Conservation (phyloP, 2,329 filamentous ascomycete genomes). For the Teratosphaeria gauchensis region DNA sequence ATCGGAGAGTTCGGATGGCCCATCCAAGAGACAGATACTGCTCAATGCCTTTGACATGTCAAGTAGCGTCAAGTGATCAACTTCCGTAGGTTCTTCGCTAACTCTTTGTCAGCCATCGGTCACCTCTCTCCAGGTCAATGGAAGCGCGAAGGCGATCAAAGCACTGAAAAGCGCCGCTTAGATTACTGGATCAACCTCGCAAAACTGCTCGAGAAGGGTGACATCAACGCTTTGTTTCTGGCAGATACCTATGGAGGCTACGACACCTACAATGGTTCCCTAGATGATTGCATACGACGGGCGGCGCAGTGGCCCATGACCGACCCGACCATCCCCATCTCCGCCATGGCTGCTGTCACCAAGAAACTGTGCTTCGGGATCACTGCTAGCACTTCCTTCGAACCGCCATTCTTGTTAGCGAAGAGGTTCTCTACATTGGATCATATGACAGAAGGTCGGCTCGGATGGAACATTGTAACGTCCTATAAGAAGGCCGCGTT, state of each 20-base stretch:
- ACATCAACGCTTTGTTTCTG: slow-evolving; percentile 56
- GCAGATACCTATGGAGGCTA: slow-evolving; percentile 58
- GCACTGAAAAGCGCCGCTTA: slow-evolving; percentile 49
- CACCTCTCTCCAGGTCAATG: slow-evolving; percentile 43
- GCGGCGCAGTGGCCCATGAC: slow-evolving; percentile 47
- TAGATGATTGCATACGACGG: slow-evolving; percentile 37
- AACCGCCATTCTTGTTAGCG: slow-evolving; percentile 52
- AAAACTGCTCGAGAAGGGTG: slow-evolving; percentile 51
- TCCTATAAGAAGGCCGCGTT: slow-evolving; percentile 54
- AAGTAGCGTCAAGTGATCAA: background rate
- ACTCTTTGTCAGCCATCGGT: background rate
- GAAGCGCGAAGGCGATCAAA: slow-evolving; percentile 51
- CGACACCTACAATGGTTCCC: slow-evolving; percentile 47
- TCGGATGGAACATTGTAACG: slow-evolving; percentile 61
- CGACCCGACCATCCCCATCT: slow-evolving; percentile 54
- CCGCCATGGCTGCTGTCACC: slow-evolving; percentile 57
- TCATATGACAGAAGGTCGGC: slow-evolving; percentile 50
- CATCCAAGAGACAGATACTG: background rate
- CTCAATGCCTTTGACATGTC: background rate
- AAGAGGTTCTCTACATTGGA: slow-evolving; percentile 55
- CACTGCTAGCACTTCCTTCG: slow-evolving; percentile 54
- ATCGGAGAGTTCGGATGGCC: background rate
- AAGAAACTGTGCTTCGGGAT: slow-evolving; percentile 55
- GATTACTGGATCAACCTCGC: slow-evolving; percentile 57
- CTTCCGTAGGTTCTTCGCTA: background rate